Evolutionary conservation across 2,329 filamentous ascomycete genomes (phyloP), one percentile per base, ranked within the genome.

Genomic region (Byssochlamys sp.): DNA sequence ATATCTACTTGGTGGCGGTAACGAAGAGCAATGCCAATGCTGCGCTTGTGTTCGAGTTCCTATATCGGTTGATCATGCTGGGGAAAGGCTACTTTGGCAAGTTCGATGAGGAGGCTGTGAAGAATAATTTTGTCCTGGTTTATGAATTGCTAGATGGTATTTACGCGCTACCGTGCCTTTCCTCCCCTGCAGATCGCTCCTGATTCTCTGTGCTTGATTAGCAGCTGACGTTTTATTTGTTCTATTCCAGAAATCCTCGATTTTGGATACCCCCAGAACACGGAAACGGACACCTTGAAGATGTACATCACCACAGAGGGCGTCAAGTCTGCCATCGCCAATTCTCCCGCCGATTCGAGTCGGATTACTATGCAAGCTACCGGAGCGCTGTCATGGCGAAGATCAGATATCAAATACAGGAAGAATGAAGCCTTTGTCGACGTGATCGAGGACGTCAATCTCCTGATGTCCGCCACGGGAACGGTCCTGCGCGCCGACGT

Each of bases 271-370:
- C 94, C 94, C 33, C 94, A 99, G 74, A 97, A 97, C 74, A 99
- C 94, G 61, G 94, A 99, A 77, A 96, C 92, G 56, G 94, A 99
- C 73, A 97, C 94, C 14, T 80, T 99, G 67, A 99, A 99, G 77
- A 97, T 97, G 92, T 99, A 99, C 80, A 99, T 99, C 70, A 99
- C 95, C 50, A 99, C 94, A 35, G 94, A 99, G 78, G 94, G 94
- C 58, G 92, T 99, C 76, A 96, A 96, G 75, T 95, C 91, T 31
- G 91, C 75, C 33, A 77, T 78, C 58, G 64, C 86, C 83, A 64
- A 87, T 86, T 76, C 74, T 71, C 71, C 68, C 51, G 90, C 96
- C 71, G 92, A 99, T 73, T 96, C 92, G 54, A 92, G 91, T 65
- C 94, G 92, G 73, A 99, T 99, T 75, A 99, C 94, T 27, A 96